Percentiles rank a stretch among this genome's conserved stretches.
Evolutionary conservation across 306 rosid genomes (phyloP).

Genomic region (Boehmeria nivea): DNA sequence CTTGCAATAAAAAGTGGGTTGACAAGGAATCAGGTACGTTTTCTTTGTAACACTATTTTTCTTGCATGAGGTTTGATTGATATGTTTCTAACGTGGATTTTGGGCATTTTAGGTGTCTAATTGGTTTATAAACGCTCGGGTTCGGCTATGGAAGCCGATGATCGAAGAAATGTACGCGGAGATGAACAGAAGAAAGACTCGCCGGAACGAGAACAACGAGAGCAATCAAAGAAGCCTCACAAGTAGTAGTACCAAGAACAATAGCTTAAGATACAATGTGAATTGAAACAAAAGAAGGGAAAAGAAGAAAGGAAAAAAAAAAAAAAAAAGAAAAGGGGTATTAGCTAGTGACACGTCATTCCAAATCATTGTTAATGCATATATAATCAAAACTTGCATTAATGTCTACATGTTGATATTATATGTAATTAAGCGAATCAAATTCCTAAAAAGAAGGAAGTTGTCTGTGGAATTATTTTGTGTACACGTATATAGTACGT

Average conservation of each 20-base stretch:
- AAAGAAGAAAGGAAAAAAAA: no score
- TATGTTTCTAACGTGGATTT: not conserved
- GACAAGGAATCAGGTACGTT: constrained; percentile 75
- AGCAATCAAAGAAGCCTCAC: constrained; percentile 24
- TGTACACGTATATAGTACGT: no score
- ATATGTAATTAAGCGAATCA: no score
- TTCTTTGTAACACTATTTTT: not conserved
- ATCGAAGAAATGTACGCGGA: constrained; percentile 95
- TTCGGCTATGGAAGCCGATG: constrained; percentile 93
- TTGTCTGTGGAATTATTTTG: no score
- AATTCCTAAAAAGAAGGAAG: no score
- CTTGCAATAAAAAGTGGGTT: constrained; percentile 91
- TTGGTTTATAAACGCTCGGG: constrained; percentile 96
- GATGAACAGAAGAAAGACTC: constrained; percentile 60
- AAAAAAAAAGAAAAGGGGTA: no score
- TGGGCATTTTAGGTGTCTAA: constrained; percentile 57
- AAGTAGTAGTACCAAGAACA: constrained; percentile 27
- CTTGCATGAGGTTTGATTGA: not conserved
- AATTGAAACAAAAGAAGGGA: constrained; percentile 22
- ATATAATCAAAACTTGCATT: no score
- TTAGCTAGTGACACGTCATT: no score
- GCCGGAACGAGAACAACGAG: constrained; percentile 32
- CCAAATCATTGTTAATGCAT: no score
- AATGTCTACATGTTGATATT: no score
- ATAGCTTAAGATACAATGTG: constrained; percentile 30